Evolutionary conservation across 768 basidiomycete genomes (phyloP), one percentile per base, ranked within the genome.

Genomic region (Austroboletus eburneus): DNA sequence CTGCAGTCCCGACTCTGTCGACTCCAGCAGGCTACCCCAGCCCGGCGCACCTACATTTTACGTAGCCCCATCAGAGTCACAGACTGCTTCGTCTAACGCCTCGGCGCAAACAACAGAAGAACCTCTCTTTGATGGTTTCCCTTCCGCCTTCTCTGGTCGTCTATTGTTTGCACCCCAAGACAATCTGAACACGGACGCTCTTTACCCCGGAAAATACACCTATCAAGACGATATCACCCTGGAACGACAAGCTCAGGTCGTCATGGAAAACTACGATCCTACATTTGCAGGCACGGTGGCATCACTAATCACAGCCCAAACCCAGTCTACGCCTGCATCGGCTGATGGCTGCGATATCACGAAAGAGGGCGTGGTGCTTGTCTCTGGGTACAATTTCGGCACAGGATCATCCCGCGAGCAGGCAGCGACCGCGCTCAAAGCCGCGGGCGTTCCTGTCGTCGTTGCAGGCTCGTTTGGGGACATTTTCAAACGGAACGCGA

Each of bases 181-280:
- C 66, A 99, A 99, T 62, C 68, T 99, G 50, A 98, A 94, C 66
- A 99, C 96, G 1, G 96, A 99, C 60, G 96, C 89, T 1, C 91
- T 99, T 59, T 99, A 99, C 70, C 96, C 96, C 1, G 95, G 95
- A 17, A 98, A 96, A 68, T 98, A 96, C 68, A 99, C 95, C 6
- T 99, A 99, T 68, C 93, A 96, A 68, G 96, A 99, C 64, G 96
- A 97, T 60, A 96, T 99, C 65, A 97, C 95, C 2, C 91, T 92
- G 29, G 86, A 84, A 51, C 80, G 84, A 23, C 96, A 98, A 66
- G 94, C 92, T 2, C 81, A 96, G 58, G 87, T 98, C 18, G 95
- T 97, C 33, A 97, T 98, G 94, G 95, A 99, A 72, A 99, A 98
- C 72, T 98, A 99, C 67, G 95, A 99, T 59, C 85, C 91, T 0